phyloP scores from a whole-genome alignment of 2,329 filamentous ascomycete species.

The Colletotrichum siamense region DNA sequence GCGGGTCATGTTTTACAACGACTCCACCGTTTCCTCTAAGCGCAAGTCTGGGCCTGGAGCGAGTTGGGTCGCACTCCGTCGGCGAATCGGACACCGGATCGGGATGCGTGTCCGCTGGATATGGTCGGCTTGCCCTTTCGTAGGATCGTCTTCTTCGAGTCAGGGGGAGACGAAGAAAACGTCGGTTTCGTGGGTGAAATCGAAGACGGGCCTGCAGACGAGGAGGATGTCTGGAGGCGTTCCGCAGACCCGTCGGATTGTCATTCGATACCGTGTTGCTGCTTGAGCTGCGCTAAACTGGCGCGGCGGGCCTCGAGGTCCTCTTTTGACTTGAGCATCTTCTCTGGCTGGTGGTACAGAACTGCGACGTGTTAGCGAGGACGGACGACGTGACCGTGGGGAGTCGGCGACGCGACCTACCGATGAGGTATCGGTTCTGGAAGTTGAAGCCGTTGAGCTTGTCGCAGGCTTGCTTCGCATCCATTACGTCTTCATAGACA shows the following conservation, averaged over 20 bases:
- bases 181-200: slow-evolving; percentile 42
- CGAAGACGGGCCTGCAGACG: slow-evolving; percentile 67
- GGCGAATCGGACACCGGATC: slow-evolving; percentile 47
- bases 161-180: slow-evolving; percentile 36
- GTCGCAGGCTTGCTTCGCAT: slow-evolving; percentile 98
- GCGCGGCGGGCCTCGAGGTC: slow-evolving; percentile 93
- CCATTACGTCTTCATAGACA: slow-evolving; percentile 99
- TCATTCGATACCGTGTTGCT: slow-evolving; percentile 99
- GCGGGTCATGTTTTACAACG: slow-evolving; percentile 18
- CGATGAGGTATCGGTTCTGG: slow-evolving; percentile 98
- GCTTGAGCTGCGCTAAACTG: slow-evolving; percentile 97
- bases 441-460: slow-evolving; percentile 99
- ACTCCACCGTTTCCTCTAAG: slow-evolving; percentile 31
- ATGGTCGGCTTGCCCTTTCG: slow-evolving; percentile 47
- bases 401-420: slow-evolving; percentile 58
- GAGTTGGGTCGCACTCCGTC: slow-evolving; percentile 40
- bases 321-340: slow-evolving; percentile 83
- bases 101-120: slow-evolving; percentile 40
- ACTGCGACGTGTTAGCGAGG: slow-evolving; percentile 42
- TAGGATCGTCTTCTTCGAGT: slow-evolving; percentile 47
- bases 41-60: slow-evolving; percentile 37
- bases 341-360: slow-evolving; percentile 69
- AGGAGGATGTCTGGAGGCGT: slow-evolving; percentile 47
- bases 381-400: not conserved
- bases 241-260: slow-evolving; percentile 74